These are phyloP conservation scores for Syzygium oleosum DNA, from an alignment of 345 rosid species.

Conservation along the genomic window DNA sequence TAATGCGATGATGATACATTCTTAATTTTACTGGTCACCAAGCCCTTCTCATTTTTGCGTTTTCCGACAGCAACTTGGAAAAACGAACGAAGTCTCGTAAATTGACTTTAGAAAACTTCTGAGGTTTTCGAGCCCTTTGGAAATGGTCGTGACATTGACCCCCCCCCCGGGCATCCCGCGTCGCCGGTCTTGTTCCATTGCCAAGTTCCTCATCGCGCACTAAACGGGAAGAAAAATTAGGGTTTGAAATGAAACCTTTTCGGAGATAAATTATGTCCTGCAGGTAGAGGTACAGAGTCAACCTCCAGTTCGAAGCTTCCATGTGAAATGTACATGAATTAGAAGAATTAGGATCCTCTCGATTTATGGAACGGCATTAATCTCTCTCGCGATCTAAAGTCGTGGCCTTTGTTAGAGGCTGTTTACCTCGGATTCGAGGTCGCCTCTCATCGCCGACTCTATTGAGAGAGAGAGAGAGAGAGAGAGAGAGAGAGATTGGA, in stretches of 20 bases:
- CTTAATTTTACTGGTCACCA: background rate
- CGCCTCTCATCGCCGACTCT: background rate
- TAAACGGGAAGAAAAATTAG: background rate
- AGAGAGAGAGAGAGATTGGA: too few relatives aligned
- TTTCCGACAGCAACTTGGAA: background rate
- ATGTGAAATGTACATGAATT: background rate
- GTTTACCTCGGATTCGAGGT: background rate
- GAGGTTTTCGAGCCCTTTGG: background rate
- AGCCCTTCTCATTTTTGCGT: background rate
- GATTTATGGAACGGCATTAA: background rate
- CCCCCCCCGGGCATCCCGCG: background rate
- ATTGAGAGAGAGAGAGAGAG: too few relatives aligned
- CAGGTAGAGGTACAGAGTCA: background rate
- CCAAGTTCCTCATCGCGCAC: background rate
- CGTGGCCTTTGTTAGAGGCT: background rate
- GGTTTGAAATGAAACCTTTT: background rate
- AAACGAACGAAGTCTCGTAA: background rate
- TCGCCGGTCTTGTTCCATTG: background rate
- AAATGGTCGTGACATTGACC: background rate
- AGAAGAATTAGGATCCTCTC: background rate
- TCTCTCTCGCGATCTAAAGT: background rate
- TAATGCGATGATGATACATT: background rate
- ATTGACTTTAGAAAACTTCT: background rate
- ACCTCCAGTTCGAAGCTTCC: background rate
- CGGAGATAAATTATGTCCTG: fast-evolving